Base-by-base conservation (phyloP, 2,329 filamentous ascomycete genomes). In the Stromatinia cepivora region DNA sequence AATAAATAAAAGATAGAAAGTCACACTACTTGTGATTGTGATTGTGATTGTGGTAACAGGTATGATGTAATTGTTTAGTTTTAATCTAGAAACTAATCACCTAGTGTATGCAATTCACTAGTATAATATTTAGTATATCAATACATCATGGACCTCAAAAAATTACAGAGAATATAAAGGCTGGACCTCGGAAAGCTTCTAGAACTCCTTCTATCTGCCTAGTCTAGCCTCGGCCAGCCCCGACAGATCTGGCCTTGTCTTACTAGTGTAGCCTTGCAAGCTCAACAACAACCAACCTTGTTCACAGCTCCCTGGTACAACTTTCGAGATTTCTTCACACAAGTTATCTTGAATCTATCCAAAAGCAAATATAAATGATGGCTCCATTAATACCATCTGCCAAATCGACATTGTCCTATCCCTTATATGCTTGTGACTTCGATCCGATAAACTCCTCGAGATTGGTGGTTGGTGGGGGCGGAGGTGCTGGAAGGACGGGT, bases 341-440 rank as follows among this genome's bases (percentile, higher is more conserved):
- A 62, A n/a, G 3, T 48, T 36, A 62, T 62, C 58, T 62, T 17
- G 4, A 36, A n/a, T 45, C 2, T 17, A 42, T 36, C 13, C 31
- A 31, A 34, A 67, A 56, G 17, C 11, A 59, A 20, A 45, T 48
- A 13, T 56, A 13, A 13, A 72, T 2, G 2, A 79, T 79, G 78
- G 73, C 77, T 28, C 75, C 77, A 15, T 69, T 76, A 64, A 75
- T 77, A 42, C 70, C 75, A 28, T 75, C 72, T 9, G 76, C 78
- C 46, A 79, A 78, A 70, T 66, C 71, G 25, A 78, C 88, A 69
- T 86, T 96, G 73, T 87, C 88, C 70, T 97, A 94, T 80, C 94
- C 94, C 62, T 86, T 97, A 70, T 97, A 93, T 80, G 88, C 91
- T 69, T 91, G 93, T 79, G 93, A 93, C 77, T 97, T 97, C 80